These are phyloP conservation scores for Trichoderma polysporum DNA, from an alignment of 2,329 filamentous ascomycete genomes.

Conservation along the genomic window DNA sequence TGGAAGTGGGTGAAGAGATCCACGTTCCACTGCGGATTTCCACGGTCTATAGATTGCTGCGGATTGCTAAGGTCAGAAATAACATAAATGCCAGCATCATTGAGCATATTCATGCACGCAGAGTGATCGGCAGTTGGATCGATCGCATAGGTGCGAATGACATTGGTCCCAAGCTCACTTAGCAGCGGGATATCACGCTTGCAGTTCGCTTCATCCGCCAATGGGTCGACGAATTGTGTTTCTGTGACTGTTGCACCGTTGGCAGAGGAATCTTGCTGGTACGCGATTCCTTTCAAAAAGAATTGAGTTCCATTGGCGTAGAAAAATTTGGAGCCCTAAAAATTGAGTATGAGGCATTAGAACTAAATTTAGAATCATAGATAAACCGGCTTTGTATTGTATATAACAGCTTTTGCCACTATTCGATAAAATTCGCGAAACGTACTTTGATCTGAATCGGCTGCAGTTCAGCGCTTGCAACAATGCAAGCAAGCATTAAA, in stretches of 20 bases:
- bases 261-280: constrained; percentile 74
- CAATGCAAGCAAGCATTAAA: neutral
- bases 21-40: constrained; percentile 74
- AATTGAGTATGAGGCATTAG: neutral
- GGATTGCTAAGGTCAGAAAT: constrained; percentile 89
- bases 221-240: constrained; percentile 73
- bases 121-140: constrained; percentile 76
- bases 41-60: constrained; percentile 77
- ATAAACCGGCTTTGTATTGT: neutral
- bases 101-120: constrained; percentile 79
- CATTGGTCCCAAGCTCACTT: constrained; percentile 78
- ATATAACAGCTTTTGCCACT: neutral
- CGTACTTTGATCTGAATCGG: constrained; percentile 3
- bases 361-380: neutral
- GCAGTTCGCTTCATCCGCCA: constrained; percentile 70
- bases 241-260: constrained; percentile 48
- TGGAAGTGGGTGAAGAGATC: constrained; percentile 80
- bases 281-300: constrained; percentile 91
- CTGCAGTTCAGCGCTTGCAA: neutral
- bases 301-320: constrained; percentile 59
- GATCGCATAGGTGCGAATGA: constrained; percentile 92
- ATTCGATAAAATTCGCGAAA: neutral
- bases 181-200: constrained; percentile 83
- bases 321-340: neutral
- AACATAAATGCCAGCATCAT: constrained; percentile 89